These are phyloP conservation scores for Diospyros lotus DNA, from an alignment of 148 eudicot species.

Conservation along the genomic window DNA sequence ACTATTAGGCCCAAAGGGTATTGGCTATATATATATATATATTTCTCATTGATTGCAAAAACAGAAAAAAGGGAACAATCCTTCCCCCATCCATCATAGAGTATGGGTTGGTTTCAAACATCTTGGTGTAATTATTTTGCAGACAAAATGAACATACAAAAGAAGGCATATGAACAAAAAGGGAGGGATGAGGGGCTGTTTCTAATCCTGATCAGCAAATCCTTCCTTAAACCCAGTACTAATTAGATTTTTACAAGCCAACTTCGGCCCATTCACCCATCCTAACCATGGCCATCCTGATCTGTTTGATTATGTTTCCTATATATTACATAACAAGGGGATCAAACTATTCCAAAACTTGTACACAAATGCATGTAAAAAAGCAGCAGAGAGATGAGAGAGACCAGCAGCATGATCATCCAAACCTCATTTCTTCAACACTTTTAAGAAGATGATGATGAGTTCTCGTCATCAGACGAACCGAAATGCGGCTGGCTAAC, in stretches of 20 bases:
- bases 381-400: background rate
- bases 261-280: background rate
- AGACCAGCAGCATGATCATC: background rate
- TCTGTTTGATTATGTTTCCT: background rate
- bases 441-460: background rate
- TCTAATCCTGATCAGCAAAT: background rate
- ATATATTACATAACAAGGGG: conserved; percentile 6
- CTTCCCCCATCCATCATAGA: too few relatives aligned
- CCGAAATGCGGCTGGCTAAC: conserved; percentile 18
- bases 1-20: too few relatives aligned
- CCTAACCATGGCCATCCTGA: background rate
- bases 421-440: background rate
- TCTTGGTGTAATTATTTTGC: too few relatives aligned
- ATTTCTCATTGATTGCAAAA: too few relatives aligned
- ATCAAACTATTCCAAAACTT: conserved; percentile 3
- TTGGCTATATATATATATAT: too few relatives aligned
- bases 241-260: conserved; percentile 3
- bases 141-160: background rate
- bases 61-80: too few relatives aligned
- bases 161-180: background rate
- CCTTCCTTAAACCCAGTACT: background rate
- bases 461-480: conserved; percentile 29
- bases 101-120: too few relatives aligned
- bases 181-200: background rate
- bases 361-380: background rate